Base-by-base conservation (phyloP, 495 filamentous ascomycete genomes). In the Penicillium ochrochloron region DNA sequence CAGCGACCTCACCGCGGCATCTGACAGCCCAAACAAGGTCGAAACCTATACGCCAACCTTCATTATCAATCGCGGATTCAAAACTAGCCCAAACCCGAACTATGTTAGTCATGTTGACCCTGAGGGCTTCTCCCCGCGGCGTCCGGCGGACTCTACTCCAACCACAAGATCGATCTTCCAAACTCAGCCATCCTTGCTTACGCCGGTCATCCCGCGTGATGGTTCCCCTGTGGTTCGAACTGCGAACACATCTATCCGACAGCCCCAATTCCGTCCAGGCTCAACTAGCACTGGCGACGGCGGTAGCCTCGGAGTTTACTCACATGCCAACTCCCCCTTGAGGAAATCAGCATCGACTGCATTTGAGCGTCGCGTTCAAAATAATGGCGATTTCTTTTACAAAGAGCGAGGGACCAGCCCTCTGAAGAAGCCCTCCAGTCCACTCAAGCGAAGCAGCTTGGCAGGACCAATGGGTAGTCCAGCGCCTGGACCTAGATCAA, bases 81-180 rank as follows among this genome's bases (percentile, higher is more conserved):
- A 86, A 63, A 95, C 90, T 3, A 88, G 90, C 51, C 92, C 94
- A 10, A 98, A 98, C 69, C 91, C 92, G 0, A 93, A 92, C 70
- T 97, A 97, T 76, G 75, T 87, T 52, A 87, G 85, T 55, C 88
- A 96, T 67, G 84, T 93, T 61, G 88, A 94, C 69, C 91, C 90
- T 0, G 89, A 95, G 59, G 82, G 80, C 37, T 50, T 73, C 33
- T 73, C 79, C n/a, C 74, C 80, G 0, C 66, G 72, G 57, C 72
- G 70, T 23, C 72, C 66, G 14, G 61, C 61, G 5, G 57, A 65
- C 10, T 68, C 67, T 27, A 75, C 79, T 37, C 71, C 78, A 3
- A 74, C 48, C 57, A 33, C 64, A 50, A 63, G 69, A 35, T 68
- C 75, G 59, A 61, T 68, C 66, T 64, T 66, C 66, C 67, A 63